A percentile compares a stretch with the other conserved stretches of the same genome.
These are phyloP conservation scores for Paramecium biaurelia DNA, from an alignment of 73 alveolate genomes.

Conservation along the genomic window DNA sequence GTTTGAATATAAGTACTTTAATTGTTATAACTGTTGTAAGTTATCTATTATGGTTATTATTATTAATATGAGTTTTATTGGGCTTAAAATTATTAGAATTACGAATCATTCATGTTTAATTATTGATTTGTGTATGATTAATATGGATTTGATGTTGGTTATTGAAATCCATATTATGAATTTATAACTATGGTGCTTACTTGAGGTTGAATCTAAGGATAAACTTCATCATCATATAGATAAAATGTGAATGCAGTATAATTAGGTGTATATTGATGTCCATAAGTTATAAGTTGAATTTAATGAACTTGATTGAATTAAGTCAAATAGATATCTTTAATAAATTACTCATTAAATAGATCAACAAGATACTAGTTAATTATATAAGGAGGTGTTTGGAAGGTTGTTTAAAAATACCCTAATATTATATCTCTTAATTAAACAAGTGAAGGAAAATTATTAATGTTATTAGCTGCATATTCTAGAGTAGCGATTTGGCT, in stretches of 20 bases:
- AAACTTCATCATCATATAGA: not conserved
- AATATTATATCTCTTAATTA: not conserved
- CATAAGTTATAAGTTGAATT: not conserved
- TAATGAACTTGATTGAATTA: not conserved
- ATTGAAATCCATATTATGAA: not conserved
- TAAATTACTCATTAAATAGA: not conserved
- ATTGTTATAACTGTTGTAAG: not conserved
- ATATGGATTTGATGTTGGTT: not conserved
- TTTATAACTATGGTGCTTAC: not conserved
- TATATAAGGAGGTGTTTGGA: not conserved
- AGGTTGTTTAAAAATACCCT: not conserved
- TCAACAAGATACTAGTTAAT: not conserved
- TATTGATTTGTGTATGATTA: not conserved
- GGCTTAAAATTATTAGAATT: not conserved
- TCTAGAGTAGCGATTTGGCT: not conserved
- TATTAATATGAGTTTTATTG: not conserved
- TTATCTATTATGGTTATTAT: not conserved
- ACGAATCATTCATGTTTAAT: not conserved
- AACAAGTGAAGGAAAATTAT: not conserved
- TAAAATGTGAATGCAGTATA: not conserved
- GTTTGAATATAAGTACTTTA: not conserved
- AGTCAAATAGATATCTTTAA: not conserved
- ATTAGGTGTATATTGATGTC: not conserved
- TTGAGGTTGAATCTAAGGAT: not conserved
- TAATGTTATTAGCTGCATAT: not conserved